Evolutionary conservation across 305 asterid genomes (phyloP), one percentile per base, ranked within the genome.

Genomic region (Stenogyne calaminthoides): DNA sequence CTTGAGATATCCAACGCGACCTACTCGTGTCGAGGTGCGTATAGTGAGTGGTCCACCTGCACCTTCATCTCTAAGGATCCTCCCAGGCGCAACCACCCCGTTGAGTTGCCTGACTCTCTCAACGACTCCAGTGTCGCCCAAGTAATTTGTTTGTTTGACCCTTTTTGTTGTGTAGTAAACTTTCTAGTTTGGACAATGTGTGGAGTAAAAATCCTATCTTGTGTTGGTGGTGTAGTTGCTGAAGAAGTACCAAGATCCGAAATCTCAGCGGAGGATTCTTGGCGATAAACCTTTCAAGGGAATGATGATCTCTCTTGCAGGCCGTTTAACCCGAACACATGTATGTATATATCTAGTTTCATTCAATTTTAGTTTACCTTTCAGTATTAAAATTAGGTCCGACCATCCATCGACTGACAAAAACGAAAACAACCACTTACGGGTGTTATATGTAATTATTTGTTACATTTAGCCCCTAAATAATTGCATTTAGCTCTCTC

Each of bases 21-120:
- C 14, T 92, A 86, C 79, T 2, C 65, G 3, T 95, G 99, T 78
- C 57, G 4, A 7, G 98, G 98, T 10, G 62, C 74, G 0, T 90
- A 85, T 42, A 85, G 85, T 9, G 98, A 85, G 69, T 92, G 99
- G 98, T 84, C 96, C 25, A 81, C 78, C 56, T 95, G 99, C 83
- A 78, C 72, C 5, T 95, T 18, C 54, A 16, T 68, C 55, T 82
- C 97, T 0, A 79, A 3, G 60, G 83, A 86, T 64, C 97, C 97
- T 22, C 95, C 91, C 0, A 81, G 98, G 62, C 80, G 36, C 55
- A 85, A 85, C 0, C 87, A 87, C 44, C 84, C 86, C 0, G 55
- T 89, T 51, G 81, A 81, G 66, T 82, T 90, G 51, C 98, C 98
- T 1, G 87, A 88, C 10, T 85, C 95, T 4, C 29, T 92, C 59